Conservation (phyloP, 2,329 filamentous ascomycete genomes). For the Lasiodiplodia sp. region DNA sequence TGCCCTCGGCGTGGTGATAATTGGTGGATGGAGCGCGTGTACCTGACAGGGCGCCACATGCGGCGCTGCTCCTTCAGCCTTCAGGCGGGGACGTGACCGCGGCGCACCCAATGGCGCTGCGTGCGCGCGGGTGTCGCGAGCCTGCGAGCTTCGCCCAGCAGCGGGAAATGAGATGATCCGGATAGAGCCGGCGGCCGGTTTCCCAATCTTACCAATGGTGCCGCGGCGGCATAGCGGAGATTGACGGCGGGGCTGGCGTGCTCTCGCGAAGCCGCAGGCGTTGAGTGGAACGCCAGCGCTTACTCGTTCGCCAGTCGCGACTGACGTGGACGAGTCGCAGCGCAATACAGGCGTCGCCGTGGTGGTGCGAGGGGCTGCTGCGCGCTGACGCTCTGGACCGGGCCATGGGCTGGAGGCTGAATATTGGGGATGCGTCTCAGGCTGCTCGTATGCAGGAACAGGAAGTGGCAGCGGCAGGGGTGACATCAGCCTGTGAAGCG, state of each 20-base stretch:
- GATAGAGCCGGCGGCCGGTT: conserved; percentile 8
- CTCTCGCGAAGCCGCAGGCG: neutral
- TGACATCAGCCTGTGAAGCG: conserved; percentile 22
- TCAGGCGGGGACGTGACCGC: conserved; percentile 11
- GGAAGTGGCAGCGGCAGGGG: neutral
- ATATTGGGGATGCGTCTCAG: conserved; percentile 5
- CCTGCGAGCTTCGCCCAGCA: conserved; percentile 6
- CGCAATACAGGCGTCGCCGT: neutral
- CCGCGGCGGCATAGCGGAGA: conserved; percentile 22
- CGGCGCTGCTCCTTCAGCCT: conserved; percentile 20
- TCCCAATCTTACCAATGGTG: conserved; percentile 8
- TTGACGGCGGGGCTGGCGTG: conserved; percentile 22
- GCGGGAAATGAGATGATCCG: conserved; percentile 27
- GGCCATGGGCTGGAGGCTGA: conserved; percentile 1
- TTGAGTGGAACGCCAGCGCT: neutral
- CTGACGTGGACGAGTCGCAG: neutral
- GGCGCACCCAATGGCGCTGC: conserved; percentile 11
- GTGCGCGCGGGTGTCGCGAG: conserved; percentile 12
- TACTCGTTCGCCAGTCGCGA: neutral
- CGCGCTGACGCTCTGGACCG: neutral
- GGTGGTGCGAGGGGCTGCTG: neutral
- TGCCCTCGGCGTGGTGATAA: neutral
- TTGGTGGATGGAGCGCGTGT: neutral
- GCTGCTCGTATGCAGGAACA: conserved; percentile 23
- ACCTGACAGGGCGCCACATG: conserved; percentile 15